Base-by-base conservation (phyloP, 1,284 basidiomycete genomes). In the Boletellus deceptivus region DNA sequence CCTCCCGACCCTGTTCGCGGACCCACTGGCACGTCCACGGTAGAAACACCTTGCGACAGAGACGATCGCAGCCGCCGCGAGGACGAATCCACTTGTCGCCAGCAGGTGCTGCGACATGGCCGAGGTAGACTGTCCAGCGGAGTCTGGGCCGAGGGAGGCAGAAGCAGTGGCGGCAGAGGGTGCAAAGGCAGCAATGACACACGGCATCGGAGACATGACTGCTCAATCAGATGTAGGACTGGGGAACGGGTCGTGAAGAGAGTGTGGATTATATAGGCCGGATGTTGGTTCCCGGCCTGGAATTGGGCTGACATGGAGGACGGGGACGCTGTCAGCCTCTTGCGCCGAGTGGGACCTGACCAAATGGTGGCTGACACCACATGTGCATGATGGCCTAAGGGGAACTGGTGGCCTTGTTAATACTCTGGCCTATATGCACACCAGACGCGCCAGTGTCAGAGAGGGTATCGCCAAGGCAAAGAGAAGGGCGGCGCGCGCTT, bases 141-240 rank as follows among this genome's bases (percentile, higher is more conserved):
- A 39, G 14, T 33, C 52, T 2, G 43, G 47, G 24, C 39, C 35
- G 1, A 42, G 41, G 20, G 37, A 11, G 24, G 43, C 22, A 4
- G 48, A 51, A 49, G 54, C 45, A 42, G 43, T 10, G 20, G 43
- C 8, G 0, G 52, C 0, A 20, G 52, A 53, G 38, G 46, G 20
- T 14, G 43, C 13, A 17, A 55, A 36, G 18, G 47, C 39, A 58
- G 57, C 44, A 53, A 18, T 20, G 46, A 55, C 46, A 58, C 59
- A 43, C 0, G 57, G 57, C 3, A 62, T 49, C 4, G 61, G 60
- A 42, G 60, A 62, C 60, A 62, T 64, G 50, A 42, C 16, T 29
- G n/a, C 50, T 61, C 39, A 38, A 54, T 43, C 27, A 29, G 27
- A 29, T 8, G 1, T 6, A 29, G 27, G 9, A 29, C 27, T 29